Evolutionary conservation across 2,329 filamentous ascomycete genomes (phyloP), one percentile per base, ranked within the genome.

Genomic region (Teratosphaeriaceae sp.): DNA sequence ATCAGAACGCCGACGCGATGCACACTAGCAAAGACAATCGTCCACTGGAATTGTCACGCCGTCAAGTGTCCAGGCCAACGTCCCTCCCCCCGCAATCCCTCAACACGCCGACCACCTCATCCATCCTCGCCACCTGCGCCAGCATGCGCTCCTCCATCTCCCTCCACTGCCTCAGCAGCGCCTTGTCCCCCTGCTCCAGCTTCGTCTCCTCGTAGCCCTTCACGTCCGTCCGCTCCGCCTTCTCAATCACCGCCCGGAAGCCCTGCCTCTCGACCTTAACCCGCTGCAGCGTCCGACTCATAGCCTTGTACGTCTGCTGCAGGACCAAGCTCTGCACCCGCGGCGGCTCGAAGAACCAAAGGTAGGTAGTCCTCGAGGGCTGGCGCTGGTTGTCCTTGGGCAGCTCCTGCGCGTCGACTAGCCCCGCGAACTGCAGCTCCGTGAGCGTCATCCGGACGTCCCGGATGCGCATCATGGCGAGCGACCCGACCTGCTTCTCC

Each of bases 351-450:
- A 88, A 94, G 71, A 81, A 95, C 82, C 89, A 96, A 43, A 97
- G 78, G 62, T 89, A 97, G 19, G 95, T 76, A 0, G 88, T 94
- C 40, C 88, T 80, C 49, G 82, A 85, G 1, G 89, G 86, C 55
- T 85, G 78, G 24, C 88, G 82, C 48, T 82, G 83, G 51, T 84
- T 84, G 57, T 97, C 90, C 52, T 86, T 85, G 1, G 92, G 92
- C 1, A 98, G 84, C 68, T 98, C 92, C 63, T 98, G 92, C 5
- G 94, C 79, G 53, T 97, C 88, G 11, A 95, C 80, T 47, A 92
- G 82, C 2, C 92, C 90, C 15, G 81, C 80, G 62, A 88, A 82
- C 54, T 94, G 86, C 75, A 98, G 85, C 48, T 82, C 80, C 12
- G 86, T 82, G 65, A 97, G 82, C 49, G 88, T 84, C 45, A 83